phyloP scores from a whole-genome alignment of 352 stramenopile species.

The Halophytophthora polymorphica region DNA sequence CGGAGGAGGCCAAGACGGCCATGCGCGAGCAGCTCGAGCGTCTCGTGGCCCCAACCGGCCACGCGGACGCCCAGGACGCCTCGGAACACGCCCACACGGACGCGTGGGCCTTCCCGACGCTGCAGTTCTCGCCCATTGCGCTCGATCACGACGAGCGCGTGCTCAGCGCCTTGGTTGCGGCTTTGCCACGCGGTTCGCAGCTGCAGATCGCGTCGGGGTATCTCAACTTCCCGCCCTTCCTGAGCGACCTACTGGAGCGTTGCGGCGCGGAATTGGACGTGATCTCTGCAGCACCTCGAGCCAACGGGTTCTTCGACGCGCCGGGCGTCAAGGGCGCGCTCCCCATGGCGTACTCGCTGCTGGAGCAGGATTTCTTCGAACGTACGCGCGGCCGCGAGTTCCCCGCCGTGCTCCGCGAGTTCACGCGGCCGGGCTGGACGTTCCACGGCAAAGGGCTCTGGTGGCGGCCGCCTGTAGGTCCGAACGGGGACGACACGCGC shows the following conservation, averaged over 20 bases:
- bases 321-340: conserved; percentile 68
- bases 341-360: conserved; percentile 81
- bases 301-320: conserved; percentile 75
- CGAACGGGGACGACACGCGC: background rate
- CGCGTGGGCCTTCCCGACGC: conserved; percentile 69
- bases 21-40: conserved; percentile 49
- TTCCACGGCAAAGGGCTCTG: conserved; percentile 88
- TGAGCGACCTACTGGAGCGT: conserved; percentile 46
- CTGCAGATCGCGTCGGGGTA: conserved; percentile 77
- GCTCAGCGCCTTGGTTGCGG: conserved; percentile 41
- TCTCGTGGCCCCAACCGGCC: conserved; percentile 29
- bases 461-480: conserved; percentile 36
- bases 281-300: conserved; percentile 55
- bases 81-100: conserved; percentile 20
- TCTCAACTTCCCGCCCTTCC: conserved; percentile 73
- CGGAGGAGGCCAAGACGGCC: conserved; percentile 25
- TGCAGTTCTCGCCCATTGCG: conserved; percentile 68
- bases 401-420: conserved; percentile 57
- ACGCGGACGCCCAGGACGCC: conserved; percentile 11
- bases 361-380: conserved; percentile 78
- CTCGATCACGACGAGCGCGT: conserved; percentile 58
- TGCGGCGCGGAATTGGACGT: conserved; percentile 54
- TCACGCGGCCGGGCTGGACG: conserved; percentile 63
- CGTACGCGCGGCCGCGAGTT: conserved; percentile 36
- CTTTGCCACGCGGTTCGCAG: conserved; percentile 38